Conservation (phyloP, 192 early-diverging fungal species). For the Radiomyces spectabilis region DNA sequence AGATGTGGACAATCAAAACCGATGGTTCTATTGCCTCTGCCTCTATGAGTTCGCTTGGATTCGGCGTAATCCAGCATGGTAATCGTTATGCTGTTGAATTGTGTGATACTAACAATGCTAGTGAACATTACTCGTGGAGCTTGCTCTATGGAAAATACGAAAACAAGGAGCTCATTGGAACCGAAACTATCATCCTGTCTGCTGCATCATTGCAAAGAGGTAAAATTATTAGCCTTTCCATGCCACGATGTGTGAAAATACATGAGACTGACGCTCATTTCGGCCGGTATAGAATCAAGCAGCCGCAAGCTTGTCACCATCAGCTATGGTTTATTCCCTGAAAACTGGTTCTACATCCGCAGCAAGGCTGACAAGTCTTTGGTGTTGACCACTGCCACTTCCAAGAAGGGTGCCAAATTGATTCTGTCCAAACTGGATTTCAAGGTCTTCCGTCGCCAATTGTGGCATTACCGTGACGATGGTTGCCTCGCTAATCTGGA, state of each 20-base stretch:
- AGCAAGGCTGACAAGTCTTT: constrained; percentile 9
- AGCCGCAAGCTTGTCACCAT: constrained; percentile 12
- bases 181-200: no score
- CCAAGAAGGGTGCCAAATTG: constrained; percentile 19
- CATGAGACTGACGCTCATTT: no score
- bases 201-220: no score
- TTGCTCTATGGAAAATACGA: constrained; percentile 17
- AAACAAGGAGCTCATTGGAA: background rate
- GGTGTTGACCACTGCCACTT: constrained; percentile 4
- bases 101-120: background rate
- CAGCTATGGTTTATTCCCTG: constrained; percentile 20
- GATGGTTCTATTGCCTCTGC: constrained; percentile 18
- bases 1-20: constrained; percentile 12
- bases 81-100: constrained; percentile 3
- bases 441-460: constrained; percentile 12
- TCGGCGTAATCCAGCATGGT: constrained; percentile 6
- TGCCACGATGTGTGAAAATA: no score
- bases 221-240: no score
- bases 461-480: constrained; percentile 18
- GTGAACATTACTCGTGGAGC: constrained; percentile 4
- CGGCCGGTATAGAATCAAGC: no score
- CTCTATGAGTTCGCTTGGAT: background rate
- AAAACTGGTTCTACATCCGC: constrained; percentile 21
- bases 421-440: constrained; percentile 15
- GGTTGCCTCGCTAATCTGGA: constrained; percentile 14